Evolutionary conservation across 192 early-diverging fungal genomes (phyloP), one percentile per base, ranked within the genome.

Genomic region (Backusella parvicylindrica): DNA sequence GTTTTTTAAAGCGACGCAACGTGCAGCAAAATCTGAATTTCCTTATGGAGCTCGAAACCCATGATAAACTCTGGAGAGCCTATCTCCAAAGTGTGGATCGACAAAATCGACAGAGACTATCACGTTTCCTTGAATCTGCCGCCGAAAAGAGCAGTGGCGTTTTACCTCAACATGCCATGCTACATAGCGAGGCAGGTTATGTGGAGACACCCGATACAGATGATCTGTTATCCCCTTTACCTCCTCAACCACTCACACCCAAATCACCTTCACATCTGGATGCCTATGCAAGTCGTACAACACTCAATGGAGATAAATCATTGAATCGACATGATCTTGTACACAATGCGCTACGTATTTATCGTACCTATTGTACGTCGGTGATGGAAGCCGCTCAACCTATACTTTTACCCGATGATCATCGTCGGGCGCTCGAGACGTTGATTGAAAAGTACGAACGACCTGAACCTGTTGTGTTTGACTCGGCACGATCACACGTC

Each of bases 381-480:
- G 32, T 72, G 11, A 33, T 63, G 32, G 77, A 78, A 31, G 77
- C 77, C 0, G 77, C 77, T 26, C 74, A 79, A 26, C 53, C 77
- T 1, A 78, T 82, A 2, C 76, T 72, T 36, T 26, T 85, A 6
- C 84, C 84, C 1, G 79, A 83, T 2, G 82, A 85, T 38, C 77
- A 81, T 56, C 74, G 82, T 38, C 33, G 63, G 11, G 82, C 82
- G 2, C 68, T 85, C 64, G 70, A 83, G 38, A 73, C 76, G 30
- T 33, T 85, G 28, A 73, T 85, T 38, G 79, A 81, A 38, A 70
- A 71, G 7, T 77, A 85, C 33, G 79, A 80, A 26, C 77, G 79
- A n/a, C 75, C 80, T 31, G 82, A 85, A 36, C 84, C 84, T 15
- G 49, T 83, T 15, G 74, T 85, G 2, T 85, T 85, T 74, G 83